phyloP scores from a whole-genome alignment of 805 yeast species.

The Komagataella ulmi region DNA sequence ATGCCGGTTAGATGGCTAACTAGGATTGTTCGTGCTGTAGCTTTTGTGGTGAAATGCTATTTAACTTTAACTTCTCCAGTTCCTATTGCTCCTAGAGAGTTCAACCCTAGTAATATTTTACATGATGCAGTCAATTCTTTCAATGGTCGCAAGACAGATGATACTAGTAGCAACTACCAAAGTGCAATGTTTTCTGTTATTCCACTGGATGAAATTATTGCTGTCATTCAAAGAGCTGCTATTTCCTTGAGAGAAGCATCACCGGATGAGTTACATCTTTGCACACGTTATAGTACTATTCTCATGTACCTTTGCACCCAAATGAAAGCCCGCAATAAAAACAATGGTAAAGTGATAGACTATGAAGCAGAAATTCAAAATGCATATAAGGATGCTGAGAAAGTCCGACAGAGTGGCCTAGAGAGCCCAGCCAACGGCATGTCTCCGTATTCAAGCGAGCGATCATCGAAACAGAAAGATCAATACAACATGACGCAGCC shows the following conservation, averaged over 20 bases:
- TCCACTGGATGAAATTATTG: constrained; percentile 57
- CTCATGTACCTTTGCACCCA: constrained; percentile 66
- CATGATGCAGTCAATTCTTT: background rate
- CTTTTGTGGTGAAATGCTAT: constrained; percentile 80
- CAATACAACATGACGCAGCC: background rate
- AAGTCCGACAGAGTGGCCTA: background rate
- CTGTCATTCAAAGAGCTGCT: constrained; percentile 59
- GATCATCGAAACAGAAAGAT: background rate
- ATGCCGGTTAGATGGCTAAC: constrained; percentile 94
- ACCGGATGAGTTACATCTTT: constrained; percentile 80
- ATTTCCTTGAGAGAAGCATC: constrained; percentile 66
- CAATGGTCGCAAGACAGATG: background rate
- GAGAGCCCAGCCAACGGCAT: background rate
- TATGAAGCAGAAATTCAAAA: background rate
- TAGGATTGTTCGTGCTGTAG: constrained; percentile 75
- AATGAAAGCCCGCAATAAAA: constrained; percentile 31
- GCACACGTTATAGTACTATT: constrained; percentile 68
- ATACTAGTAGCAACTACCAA: constrained; percentile 12
- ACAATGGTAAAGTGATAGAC: constrained; percentile 7
- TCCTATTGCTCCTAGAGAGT: background rate
- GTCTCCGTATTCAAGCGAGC: background rate
- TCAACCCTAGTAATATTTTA: background rate
- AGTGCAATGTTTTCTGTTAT: constrained; percentile 36
- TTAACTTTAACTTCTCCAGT: constrained; percentile 36
- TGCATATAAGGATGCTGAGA: background rate